These are phyloP conservation scores for Aureobasidium namibiae DNA, from an alignment of 2,329 filamentous ascomycete genomes.

Conservation along the genomic window DNA sequence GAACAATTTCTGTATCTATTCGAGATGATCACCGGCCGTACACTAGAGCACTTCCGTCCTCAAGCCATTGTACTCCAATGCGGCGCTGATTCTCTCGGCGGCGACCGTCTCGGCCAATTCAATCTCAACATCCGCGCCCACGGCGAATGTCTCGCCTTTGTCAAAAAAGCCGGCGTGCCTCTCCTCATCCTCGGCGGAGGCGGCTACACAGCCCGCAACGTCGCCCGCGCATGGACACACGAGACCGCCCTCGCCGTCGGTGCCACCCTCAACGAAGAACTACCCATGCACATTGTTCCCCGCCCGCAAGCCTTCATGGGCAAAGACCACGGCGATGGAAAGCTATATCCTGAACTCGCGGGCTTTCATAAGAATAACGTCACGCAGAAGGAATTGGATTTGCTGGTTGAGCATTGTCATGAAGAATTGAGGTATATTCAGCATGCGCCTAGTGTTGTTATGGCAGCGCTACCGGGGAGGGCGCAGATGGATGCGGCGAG, in stretches of 20 bases:
- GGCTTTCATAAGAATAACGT: constrained; percentile 60
- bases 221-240: constrained; percentile 92
- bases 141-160: constrained; percentile 80
- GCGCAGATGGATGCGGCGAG: constrained; percentile 59
- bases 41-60: constrained; percentile 77
- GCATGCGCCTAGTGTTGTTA: constrained; percentile 79
- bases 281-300: constrained; percentile 67
- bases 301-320: constrained; percentile 78
- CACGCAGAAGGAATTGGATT: constrained; percentile 72
- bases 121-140: constrained; percentile 95
- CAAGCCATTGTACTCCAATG: constrained; percentile 90
- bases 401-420: constrained; percentile 67
- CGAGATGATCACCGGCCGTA: constrained; percentile 67
- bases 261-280: constrained; percentile 59
- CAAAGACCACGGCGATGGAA: constrained; percentile 60
- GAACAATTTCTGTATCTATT: constrained; percentile 78
- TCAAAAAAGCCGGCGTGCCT: constrained; percentile 72
- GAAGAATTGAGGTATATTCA: constrained; percentile 83
- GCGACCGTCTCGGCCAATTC: constrained; percentile 88
- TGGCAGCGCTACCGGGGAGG: constrained; percentile 59
- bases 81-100: constrained; percentile 87
- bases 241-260: constrained; percentile 87
- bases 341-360: constrained; percentile 79
- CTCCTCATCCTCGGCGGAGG: constrained; percentile 89
- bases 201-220: constrained; percentile 93